These are phyloP conservation scores for Mycena rosella DNA, from an alignment of 768 basidiomycete genomes.

Conservation along the genomic window DNA sequence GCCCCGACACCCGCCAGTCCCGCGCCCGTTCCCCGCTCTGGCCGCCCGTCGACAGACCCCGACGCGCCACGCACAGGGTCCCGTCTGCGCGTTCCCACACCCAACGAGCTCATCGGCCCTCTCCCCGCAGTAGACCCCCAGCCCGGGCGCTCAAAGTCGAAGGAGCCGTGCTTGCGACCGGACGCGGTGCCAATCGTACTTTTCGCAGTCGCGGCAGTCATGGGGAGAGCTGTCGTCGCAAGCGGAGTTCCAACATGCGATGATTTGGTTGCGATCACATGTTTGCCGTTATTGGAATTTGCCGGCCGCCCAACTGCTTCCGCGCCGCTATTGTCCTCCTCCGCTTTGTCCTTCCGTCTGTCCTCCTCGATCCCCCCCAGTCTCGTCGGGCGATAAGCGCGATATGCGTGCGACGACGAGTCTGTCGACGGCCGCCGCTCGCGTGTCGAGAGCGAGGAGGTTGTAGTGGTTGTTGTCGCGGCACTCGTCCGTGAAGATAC, in stretches of 20 bases:
- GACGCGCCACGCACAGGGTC: conserved; percentile 36
- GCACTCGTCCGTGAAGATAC: conserved; percentile 21
- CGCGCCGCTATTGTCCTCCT: background rate
- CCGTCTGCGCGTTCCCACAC: conserved; percentile 47
- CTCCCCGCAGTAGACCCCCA: conserved; percentile 61
- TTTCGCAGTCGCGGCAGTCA: conserved; percentile 21
- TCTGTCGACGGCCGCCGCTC: conserved; percentile 31
- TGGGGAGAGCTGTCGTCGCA: conserved; percentile 12
- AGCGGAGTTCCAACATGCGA: conserved; percentile 10
- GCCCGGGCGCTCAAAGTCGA: conserved; percentile 81
- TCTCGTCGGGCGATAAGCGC: conserved; percentile 23
- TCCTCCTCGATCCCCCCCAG: conserved; percentile 33
- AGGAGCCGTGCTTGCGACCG: conserved; percentile 71
- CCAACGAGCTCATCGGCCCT: conserved; percentile 50
- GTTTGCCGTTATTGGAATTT: background rate
- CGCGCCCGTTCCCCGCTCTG: conserved; percentile 10
- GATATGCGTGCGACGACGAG: conserved; percentile 24
- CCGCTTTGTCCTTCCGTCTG: conserved; percentile 12
- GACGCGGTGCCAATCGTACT: conserved; percentile 17
- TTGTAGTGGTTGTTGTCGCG: conserved; percentile 1
- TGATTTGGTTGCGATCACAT: conserved; percentile 21
- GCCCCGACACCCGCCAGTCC: conserved; percentile 37
- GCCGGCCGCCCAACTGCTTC: background rate
- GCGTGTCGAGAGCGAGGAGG: conserved; percentile 24
- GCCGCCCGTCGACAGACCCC: conserved; percentile 19